phyloP scores from a whole-genome alignment of 2,329 filamentous ascomycete species.

The Claviceps citrina region DNA sequence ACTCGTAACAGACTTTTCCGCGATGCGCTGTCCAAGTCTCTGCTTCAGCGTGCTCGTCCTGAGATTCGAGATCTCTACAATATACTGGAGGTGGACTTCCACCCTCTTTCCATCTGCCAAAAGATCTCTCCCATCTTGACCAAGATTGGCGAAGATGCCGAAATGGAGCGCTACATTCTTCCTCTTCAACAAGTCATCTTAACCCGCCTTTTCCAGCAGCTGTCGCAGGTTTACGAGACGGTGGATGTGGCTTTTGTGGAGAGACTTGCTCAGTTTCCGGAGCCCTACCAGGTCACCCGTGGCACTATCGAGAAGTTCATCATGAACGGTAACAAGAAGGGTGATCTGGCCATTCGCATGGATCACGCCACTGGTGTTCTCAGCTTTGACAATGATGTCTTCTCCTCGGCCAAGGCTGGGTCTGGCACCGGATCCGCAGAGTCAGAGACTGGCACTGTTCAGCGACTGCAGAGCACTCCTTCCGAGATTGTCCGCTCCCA shows the following conservation, averaged over 20 bases:
- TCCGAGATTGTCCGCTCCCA: slow-evolving; percentile 95
- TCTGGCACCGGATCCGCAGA: slow-evolving; percentile 78
- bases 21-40: slow-evolving; percentile 85
- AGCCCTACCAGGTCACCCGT: slow-evolving; percentile 82
- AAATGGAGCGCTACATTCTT: slow-evolving; percentile 94
- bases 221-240: slow-evolving; percentile 97
- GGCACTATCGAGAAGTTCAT: slow-evolving; percentile 98
- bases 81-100: slow-evolving; percentile 97
- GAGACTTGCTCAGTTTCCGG: slow-evolving; percentile 85
- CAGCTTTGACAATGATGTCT: slow-evolving; percentile 95
- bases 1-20: slow-evolving; percentile 87
- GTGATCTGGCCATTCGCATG: slow-evolving; percentile 87
- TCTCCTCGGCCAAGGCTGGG: slow-evolving; percentile 87
- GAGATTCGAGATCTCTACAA: slow-evolving; percentile 97
- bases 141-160: slow-evolving; percentile 81
- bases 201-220: slow-evolving; percentile 93
- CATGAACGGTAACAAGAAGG: slow-evolving; percentile 99
- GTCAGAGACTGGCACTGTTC: slow-evolving; percentile 66
- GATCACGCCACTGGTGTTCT: slow-evolving; percentile 90
- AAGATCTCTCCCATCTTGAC: slow-evolving; percentile 94
- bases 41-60: slow-evolving; percentile 79
- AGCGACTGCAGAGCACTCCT: slow-evolving; percentile 92
- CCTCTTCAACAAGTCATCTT: slow-evolving; percentile 97
- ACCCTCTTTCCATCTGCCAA: slow-evolving; percentile 94
- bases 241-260: slow-evolving; percentile 90